Base-by-base conservation (phyloP, 768 basidiomycete genomes). In the Trichaptum fuscoviolaceum region DNA sequence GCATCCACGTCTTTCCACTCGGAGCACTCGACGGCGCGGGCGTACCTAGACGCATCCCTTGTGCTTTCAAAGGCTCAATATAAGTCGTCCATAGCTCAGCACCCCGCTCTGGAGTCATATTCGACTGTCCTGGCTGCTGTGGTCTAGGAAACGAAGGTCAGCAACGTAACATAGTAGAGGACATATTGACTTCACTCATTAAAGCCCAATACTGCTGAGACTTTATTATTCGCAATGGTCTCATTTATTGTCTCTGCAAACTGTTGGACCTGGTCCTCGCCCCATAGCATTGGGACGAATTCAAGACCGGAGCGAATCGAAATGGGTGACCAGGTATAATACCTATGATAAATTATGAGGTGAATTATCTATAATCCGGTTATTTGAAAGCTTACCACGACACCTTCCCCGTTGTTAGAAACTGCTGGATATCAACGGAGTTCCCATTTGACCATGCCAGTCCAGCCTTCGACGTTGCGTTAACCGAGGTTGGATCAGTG, bases 281-380 rank as follows among this genome's bases (percentile, higher is more conserved):
- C 84, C 85, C 85, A 85, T 7, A 86, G 78, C 83, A 85, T 83
- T 24, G 85, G 84, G 0, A 84, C 82, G 69, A 83, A 86, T 68
- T 86, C 85, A 25, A 86, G 75, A 68, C 75, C 69, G 6, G 80
- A 73, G n/a, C 74, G 67, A 25, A 73, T 64, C 24, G 67, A 35
- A 2, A 72, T 69, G 25, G 59, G 59, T 6, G 79, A 72, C 84
- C 84, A 85, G 1, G 83, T 81, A 70, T 85, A 85, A 71, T 85
- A 85, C 82, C 82, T 83, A 18, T 18, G 23, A 36, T 64, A 34
- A 24, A 30, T n/a, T 9, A 42, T 59, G 12, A 18, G 27, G 23
- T n/a, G 7, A 34, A 34, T 18, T 5, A 5, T 3, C 2, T 2
- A 34, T 12, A 7, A 52, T 12, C 42, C 42, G 25, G 59, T 25